Percentiles rank a stretch among this genome's conserved stretches.
These are phyloP conservation scores for Flaveria sonorensis DNA, from an alignment of 129 eudicot species.

Conservation along the genomic window DNA sequence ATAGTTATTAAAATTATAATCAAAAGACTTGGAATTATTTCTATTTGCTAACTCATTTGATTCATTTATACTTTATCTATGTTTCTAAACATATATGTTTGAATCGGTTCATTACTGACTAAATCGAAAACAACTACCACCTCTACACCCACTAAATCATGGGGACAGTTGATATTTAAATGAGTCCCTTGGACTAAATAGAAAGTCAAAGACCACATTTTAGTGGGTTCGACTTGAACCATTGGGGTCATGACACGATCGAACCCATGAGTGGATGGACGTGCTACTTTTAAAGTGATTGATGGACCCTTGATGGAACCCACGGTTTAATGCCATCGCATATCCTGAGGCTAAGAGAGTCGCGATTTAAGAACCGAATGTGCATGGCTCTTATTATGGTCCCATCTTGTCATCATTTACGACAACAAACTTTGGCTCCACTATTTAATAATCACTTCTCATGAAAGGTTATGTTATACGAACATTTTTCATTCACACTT, in stretches of 20 bases:
- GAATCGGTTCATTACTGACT: too few relatives aligned
- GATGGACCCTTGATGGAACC: constrained; percentile 6
- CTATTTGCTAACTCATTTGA: too few relatives aligned
- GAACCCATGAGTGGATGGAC: constrained; percentile 1
- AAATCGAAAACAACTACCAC: too few relatives aligned
- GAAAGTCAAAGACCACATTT: not conserved
- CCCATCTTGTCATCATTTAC: not conserved
- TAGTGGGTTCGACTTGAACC: not conserved
- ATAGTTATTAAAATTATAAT: too few relatives aligned
- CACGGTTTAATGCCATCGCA: not conserved
- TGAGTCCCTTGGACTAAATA: not conserved
- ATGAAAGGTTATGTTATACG: too few relatives aligned
- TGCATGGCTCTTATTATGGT: not conserved
- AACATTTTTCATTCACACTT: too few relatives aligned
- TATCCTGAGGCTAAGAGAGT: not conserved
- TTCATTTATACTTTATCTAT: too few relatives aligned
- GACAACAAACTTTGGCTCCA: not conserved
- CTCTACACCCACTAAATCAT: too few relatives aligned
- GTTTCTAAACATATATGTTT: too few relatives aligned
- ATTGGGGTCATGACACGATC: not conserved
- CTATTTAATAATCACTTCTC: too few relatives aligned
- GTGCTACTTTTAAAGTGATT: not conserved
- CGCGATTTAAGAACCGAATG: not conserved
- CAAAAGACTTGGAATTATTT: too few relatives aligned
- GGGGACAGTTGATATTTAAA: too few relatives aligned